A percentile compares a stretch with the other conserved stretches of the same genome.
Conservation (phyloP, 2,329 filamentous ascomycete species). For the Colletotrichum filicis region DNA sequence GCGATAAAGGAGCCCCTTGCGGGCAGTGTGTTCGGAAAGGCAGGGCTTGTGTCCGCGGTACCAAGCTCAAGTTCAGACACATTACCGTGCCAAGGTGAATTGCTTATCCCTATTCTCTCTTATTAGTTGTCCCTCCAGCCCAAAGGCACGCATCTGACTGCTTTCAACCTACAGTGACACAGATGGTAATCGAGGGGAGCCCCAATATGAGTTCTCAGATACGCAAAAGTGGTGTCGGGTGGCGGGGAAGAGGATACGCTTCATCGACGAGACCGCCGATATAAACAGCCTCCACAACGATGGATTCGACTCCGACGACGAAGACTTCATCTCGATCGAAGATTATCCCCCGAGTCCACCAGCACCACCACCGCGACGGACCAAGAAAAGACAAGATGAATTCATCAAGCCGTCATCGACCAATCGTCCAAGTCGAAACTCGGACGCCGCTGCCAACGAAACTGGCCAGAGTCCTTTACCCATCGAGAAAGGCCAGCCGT, state of each 20-base stretch:
- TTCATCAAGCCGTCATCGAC: not conserved
- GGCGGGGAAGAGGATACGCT: conserved; percentile 5
- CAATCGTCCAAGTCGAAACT: not conserved
- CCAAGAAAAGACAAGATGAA: not conserved
- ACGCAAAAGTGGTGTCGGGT: conserved; percentile 20
- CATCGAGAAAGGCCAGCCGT: not conserved
- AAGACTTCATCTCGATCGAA: not conserved
- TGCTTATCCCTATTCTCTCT: no score
- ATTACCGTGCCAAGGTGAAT: conserved; percentile 3
- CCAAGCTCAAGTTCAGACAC: conserved; percentile 19
- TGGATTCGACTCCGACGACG: conserved; percentile 15
- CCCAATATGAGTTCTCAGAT: conserved; percentile 17
- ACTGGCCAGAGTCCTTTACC: not conserved
- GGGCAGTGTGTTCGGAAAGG: conserved; percentile 13
- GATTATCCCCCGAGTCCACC: not conserved
- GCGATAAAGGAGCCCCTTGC: conserved; percentile 25
- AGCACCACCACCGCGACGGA: not conserved
- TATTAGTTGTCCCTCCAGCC: no score
- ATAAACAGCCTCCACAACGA: conserved; percentile 22
- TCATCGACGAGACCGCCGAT: conserved; percentile 24
- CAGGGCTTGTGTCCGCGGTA: not conserved
- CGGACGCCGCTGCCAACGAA: not conserved
- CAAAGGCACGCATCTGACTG: not conserved
- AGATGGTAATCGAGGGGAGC: not conserved
- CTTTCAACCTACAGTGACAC: not conserved